A percentile compares a stretch with the other conserved stretches of the same genome.
These are phyloP conservation scores for Quillaja saponaria DNA, from an alignment of 306 rosid species.

Conservation along the genomic window DNA sequence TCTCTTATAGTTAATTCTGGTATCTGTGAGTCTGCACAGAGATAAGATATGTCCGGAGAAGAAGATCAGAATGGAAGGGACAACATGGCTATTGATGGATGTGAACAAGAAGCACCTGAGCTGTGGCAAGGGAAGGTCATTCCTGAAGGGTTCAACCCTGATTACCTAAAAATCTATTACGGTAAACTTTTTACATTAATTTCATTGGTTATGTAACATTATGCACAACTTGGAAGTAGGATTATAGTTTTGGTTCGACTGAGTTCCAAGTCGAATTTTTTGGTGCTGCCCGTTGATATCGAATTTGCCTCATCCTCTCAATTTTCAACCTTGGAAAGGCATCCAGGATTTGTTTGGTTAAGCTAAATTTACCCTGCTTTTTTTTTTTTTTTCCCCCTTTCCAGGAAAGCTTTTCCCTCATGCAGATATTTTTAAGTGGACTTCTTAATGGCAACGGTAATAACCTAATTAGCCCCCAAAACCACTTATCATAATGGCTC, in stretches of 20 bases:
- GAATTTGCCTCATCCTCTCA: neutral
- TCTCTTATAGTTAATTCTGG: neutral
- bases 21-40: neutral
- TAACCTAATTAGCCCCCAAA: neutral
- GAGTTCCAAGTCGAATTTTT: neutral
- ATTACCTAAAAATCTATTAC: conserved; percentile 62
- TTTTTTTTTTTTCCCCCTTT: neutral
- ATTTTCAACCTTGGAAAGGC: neutral
- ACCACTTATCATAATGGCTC: neutral
- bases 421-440: conserved; percentile 71
- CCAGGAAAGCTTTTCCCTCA: conserved; percentile 85
- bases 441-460: conserved; percentile 86
- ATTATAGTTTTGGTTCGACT: neutral
- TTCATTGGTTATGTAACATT: neutral
- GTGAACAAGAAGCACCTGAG: conserved; percentile 15
- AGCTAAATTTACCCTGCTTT: neutral
- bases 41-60: conserved; percentile 33
- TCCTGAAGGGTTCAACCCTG: conserved; percentile 43
- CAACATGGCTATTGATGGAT: conserved; percentile 50
- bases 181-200: conserved; percentile 33
- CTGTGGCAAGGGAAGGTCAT: conserved; percentile 31
- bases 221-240: neutral
- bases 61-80: conserved; percentile 39
- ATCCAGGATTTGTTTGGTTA: neutral
- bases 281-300: neutral